Evolutionary conservation across 2,329 filamentous ascomycete species (phyloP).

Genomic region (Macrophomina phaseolina): DNA sequence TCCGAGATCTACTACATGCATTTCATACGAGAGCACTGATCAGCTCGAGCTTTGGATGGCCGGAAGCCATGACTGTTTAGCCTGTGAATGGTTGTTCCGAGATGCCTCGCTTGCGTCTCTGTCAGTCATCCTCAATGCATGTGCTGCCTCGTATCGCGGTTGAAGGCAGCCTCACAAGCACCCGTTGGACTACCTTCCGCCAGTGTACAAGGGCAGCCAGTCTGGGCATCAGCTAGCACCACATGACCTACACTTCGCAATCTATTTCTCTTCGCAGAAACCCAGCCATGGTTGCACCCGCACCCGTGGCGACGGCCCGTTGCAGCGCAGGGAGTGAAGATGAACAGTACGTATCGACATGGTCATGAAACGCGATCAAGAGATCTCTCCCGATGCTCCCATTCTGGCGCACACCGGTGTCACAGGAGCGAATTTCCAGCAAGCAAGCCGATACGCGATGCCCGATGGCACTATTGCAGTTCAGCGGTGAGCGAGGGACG

Average conservation of each 20-base stretch:
- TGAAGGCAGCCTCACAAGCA: not conserved
- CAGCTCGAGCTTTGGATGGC: not conserved
- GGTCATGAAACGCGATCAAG: slow-evolving; percentile 2
- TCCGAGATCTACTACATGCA: slow-evolving; percentile 1
- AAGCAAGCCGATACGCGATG: not conserved
- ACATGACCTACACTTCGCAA: not conserved
- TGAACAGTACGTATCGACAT: not conserved
- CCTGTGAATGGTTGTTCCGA: not conserved
- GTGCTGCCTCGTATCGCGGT: not conserved
- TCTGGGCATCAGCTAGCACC: not conserved
- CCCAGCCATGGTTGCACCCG: not conserved
- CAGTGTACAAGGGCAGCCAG: not conserved
- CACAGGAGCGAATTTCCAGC: not conserved
- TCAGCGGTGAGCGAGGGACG: not conserved
- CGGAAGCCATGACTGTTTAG: not conserved
- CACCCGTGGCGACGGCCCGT: not conserved
- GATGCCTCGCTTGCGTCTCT: not conserved
- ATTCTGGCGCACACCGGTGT: not conserved
- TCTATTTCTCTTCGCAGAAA: not conserved
- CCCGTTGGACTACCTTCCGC: not conserved
- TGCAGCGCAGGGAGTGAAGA: not conserved
- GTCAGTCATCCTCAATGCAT: not conserved
- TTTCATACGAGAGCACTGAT: not conserved
- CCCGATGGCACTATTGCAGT: not conserved
- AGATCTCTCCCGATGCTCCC: not conserved